Evolutionary conservation across 2,329 filamentous ascomycete genomes (phyloP), one percentile per base, ranked within the genome.

Genomic region (Penicillium sp.): DNA sequence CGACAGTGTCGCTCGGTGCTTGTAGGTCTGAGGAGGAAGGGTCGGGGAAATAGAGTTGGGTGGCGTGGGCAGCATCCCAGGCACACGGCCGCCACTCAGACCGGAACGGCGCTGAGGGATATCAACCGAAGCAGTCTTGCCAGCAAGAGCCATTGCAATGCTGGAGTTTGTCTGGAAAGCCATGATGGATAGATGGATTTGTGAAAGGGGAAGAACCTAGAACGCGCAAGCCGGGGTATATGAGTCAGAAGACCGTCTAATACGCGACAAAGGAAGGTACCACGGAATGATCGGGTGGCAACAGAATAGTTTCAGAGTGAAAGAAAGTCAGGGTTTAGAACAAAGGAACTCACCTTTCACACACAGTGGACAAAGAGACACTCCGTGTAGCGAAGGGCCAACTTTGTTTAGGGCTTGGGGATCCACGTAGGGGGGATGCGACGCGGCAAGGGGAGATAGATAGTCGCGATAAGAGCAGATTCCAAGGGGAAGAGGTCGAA

Each of bases 41-140:
- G 86, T 88, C 49, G 93, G 93, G 61, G 93, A 97, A 74, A 97
- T 92, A 77, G 93, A 97, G 81, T 93, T 95, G 61, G 93, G 93
- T 72, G 93, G 93, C 74, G 93, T 97, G 63, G 90, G 91, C 71
- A 96, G 86, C 74, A 78, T 75, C 51, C 65, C 68, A 47, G 70
- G 70, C 64, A 67, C 70, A 68, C 69, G 68, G 59, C 54, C 60
- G 57, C 65, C 64, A 57, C 68, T 61, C 62, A 73, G 66, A 60
- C 67, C 67, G 49, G 67, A 67, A 61, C 76, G 77, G 54, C 76
- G 73, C 63, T 78, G 77, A 62, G 78, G 78, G 57, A 81, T 80
- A 64, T 80, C 77, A 65, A 81, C 75, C 42, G 76, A 80, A 58
- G 76, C 77, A 60, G 78, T 80, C 73, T 78, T 80, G 71, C 76